phyloP scores from a whole-genome alignment of 164 flowering plant species.

The Vitis riparia region DNA sequence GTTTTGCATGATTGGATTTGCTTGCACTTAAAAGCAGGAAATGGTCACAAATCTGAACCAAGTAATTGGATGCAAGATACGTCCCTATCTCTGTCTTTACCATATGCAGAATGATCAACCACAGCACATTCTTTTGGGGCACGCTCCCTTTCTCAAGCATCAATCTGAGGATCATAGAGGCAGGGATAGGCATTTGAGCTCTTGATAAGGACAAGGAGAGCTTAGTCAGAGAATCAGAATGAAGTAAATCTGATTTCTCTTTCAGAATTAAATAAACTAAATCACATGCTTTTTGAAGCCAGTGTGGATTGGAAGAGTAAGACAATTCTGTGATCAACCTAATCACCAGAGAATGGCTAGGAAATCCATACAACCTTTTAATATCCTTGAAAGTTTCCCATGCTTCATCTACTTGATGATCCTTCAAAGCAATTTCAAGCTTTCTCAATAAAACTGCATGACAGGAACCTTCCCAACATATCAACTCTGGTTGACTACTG shows the following conservation, averaged over 20 bases:
- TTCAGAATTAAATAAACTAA: slow-evolving; percentile 42
- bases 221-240: slow-evolving; percentile 37
- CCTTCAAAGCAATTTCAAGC: slow-evolving; percentile 54
- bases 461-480: slow-evolving; percentile 42
- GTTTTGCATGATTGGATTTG: slow-evolving; percentile 19
- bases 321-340: slow-evolving; percentile 49
- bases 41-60: slow-evolving; percentile 63
- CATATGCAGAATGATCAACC: slow-evolving; percentile 59
- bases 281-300: slow-evolving; percentile 56
- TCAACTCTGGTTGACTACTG: slow-evolving; percentile 8
- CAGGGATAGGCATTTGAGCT: slow-evolving; percentile 63
- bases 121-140: slow-evolving; percentile 43
- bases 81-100: slow-evolving; percentile 71
- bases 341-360: slow-evolving; percentile 32
- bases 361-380: slow-evolving; percentile 58
- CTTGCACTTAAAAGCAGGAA: slow-evolving; percentile 16
- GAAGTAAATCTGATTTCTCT: slow-evolving; percentile 46
- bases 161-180: slow-evolving; percentile 58
- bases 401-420: slow-evolving; percentile 54
- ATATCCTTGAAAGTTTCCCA: slow-evolving; percentile 61
- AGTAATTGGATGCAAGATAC: slow-evolving; percentile 63
- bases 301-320: slow-evolving; percentile 52
- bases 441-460: slow-evolving; percentile 40
- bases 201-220: slow-evolving; percentile 65
- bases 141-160: slow-evolving; percentile 40